phyloP scores from a whole-genome alignment of 345 rosid genomes.

The Mercurialis annua region DNA sequence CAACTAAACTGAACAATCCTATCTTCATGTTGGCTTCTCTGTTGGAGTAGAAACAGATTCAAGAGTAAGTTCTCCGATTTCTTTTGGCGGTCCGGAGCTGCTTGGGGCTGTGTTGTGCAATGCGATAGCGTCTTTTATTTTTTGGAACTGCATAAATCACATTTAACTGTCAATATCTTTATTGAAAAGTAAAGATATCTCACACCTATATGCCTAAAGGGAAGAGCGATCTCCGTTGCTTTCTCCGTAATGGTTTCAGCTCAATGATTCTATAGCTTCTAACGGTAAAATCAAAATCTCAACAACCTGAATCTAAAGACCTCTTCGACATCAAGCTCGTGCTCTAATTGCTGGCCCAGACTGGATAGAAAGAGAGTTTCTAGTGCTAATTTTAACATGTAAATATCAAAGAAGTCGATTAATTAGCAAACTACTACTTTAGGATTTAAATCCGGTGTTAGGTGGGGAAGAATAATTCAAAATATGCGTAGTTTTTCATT shows the following conservation, averaged over 20 bases:
- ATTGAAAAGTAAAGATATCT: neutral
- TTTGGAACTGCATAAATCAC: conserved; percentile 64
- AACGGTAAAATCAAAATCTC: neutral
- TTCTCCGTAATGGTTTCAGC: neutral
- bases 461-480: too few species aligned
- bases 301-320: neutral
- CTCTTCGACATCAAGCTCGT: neutral
- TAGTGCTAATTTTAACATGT: neutral
- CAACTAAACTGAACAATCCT: neutral
- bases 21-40: conserved; percentile 37
- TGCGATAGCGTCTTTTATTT: conserved; percentile 75
- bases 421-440: neutral
- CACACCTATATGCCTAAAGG: neutral
- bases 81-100: conserved; percentile 56
- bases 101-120: conserved; percentile 57
- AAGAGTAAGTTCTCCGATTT: conserved; percentile 54
- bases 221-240: neutral
- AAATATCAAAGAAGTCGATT: neutral
- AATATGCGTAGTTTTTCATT: too few species aligned
- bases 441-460: neutral
- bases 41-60: conserved; percentile 38
- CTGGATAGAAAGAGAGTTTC: neutral
- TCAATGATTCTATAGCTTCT: neutral
- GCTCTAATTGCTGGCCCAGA: neutral
- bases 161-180: neutral